Percentiles rank a stretch among this genome's conserved stretches.
phyloP scores from a whole-genome alignment of 345 rosid species.

The Boechera divaricarpa region DNA sequence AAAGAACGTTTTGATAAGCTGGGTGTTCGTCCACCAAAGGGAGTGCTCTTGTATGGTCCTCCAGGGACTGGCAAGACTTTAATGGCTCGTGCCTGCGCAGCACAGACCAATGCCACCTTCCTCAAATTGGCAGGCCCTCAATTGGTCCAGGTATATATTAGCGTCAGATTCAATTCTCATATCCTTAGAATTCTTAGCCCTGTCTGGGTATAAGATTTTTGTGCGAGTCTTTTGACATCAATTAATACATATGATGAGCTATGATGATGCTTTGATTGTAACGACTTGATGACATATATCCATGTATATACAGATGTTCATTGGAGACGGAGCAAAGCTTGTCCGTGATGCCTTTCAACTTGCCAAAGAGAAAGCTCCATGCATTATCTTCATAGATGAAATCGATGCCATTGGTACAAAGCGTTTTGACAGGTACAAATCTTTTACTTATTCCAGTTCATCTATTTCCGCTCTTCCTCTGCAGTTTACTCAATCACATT shows the following conservation, averaged over 20 bases:
- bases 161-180: not conserved
- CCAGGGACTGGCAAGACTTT: slow-evolving; percentile 99
- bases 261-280: not conserved
- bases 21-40: slow-evolving; percentile 98
- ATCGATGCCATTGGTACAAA: slow-evolving; percentile 99
- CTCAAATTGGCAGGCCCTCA: slow-evolving; percentile 98
- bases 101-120: slow-evolving; percentile 98
- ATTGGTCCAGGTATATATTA: slow-evolving; percentile 78
- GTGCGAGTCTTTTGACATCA: slow-evolving; percentile 10
- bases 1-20: slow-evolving; percentile 89
- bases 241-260: not conserved
- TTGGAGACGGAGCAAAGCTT: slow-evolving; percentile 99
- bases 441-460: not conserved
- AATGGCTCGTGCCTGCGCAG: slow-evolving; percentile 99
- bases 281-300: not conserved
- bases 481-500: slow-evolving; percentile 13
- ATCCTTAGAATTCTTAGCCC: not conserved
- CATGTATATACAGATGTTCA: slow-evolving; percentile 77
- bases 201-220: slow-evolving; percentile 2
- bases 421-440: slow-evolving; percentile 90
- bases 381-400: slow-evolving; percentile 99
- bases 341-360: slow-evolving; percentile 99
- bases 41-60: slow-evolving; percentile 96
- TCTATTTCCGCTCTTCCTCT: not conserved
- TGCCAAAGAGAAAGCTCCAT: slow-evolving; percentile 98